Base-by-base conservation (phyloP, 225 moss, liverwort and hornwort species). In the Ulota crispa region DNA sequence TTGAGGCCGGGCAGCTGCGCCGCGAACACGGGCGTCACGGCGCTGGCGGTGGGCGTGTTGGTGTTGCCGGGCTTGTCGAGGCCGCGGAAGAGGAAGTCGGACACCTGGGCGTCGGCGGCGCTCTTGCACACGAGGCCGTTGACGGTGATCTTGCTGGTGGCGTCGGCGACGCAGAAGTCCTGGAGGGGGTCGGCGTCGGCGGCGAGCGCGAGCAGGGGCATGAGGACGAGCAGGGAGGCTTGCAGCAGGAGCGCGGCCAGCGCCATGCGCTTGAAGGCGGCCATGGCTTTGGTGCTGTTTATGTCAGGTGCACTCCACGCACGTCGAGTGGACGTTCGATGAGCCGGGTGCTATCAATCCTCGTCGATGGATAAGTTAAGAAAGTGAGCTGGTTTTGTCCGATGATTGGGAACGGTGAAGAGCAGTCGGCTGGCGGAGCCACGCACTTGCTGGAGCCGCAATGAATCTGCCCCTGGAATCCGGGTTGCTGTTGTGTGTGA, bases 121-220 rank as follows among this genome's bases (percentile, higher is more conserved):
- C 55, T 82, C 82, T 82, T 85, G 82, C 82, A 85, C 6, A 85
- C 72, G 2, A 81, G 41, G 0, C 78, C 85, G 26, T 78, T 78
- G 4, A 85, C 53, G 61, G 60, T 73, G 41, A 82, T 20, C 60
- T 73, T 68, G 42, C 85, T 82, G 15, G 53, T 61, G 73, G 32
- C 26, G 27, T 85, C 82, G 8, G 85, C 85, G 0, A 85, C 68
- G 54, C 82, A 86, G 67, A 78, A 86, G 74, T 82, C 85, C 3
- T 78, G 68, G 0, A 85, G 78, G 7, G 78, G 41, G 4, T 66
- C 78, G 54, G 59, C 32, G 4, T 82, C 78, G 1, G 68, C 64
- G 0, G 77, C 78, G 19, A 63, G 6, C 0, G 82, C 68, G 0
- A 68, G 8, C 27, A 9, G 28, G 8, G 81, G 56, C 56, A 79